phyloP scores from a whole-genome alignment of 1,284 basidiomycete species.

The Puccinia horiana region DNA sequence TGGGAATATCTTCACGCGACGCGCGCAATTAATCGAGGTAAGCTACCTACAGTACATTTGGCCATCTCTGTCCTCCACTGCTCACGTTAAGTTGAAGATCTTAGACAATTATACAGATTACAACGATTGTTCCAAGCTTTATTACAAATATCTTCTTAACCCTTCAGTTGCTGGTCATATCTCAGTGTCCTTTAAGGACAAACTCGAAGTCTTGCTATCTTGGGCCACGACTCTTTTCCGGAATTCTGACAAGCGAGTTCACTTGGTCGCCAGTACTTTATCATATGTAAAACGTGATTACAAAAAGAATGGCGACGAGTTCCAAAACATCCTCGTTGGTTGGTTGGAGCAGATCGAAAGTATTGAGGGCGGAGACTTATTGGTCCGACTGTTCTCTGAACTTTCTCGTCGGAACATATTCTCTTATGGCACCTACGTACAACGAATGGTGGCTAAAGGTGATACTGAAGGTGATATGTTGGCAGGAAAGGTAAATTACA shows the following conservation, averaged over 20 bases:
- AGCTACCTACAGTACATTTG: background rate
- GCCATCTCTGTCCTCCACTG: background rate
- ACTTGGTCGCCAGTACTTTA: slow-evolving; percentile 32
- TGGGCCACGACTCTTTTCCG: slow-evolving; percentile 44
- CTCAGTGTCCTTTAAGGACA: slow-evolving; percentile 39
- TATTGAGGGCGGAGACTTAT: slow-evolving; percentile 36
- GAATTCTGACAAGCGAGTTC: slow-evolving; percentile 24
- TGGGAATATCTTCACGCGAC: slow-evolving; percentile 43
- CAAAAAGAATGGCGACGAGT: slow-evolving; percentile 42
- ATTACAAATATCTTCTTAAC: slow-evolving; percentile 45
- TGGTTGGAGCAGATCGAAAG: slow-evolving; percentile 49
- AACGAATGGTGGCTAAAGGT: slow-evolving; percentile 49
- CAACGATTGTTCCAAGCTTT: slow-evolving; percentile 41
- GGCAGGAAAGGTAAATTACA: slow-evolving; percentile 40
- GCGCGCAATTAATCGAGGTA: slow-evolving; percentile 49
- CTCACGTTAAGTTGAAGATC: slow-evolving; percentile 35
- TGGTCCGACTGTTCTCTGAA: slow-evolving; percentile 49
- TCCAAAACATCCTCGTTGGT: slow-evolving; percentile 45
- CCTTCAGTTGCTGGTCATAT: slow-evolving; percentile 32
- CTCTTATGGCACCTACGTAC: slow-evolving; percentile 48
- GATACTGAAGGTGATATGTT: slow-evolving; percentile 46
- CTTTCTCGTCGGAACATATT: slow-evolving; percentile 42
- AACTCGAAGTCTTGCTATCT: slow-evolving; percentile 43
- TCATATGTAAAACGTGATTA: slow-evolving; percentile 38
- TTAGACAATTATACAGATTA: slow-evolving; percentile 47